A percentile compares a stretch with the other conserved stretches of the same genome.
Evolutionary conservation across 805 yeast genomes (phyloP).

Genomic region (Cyberlindnera japonica): DNA sequence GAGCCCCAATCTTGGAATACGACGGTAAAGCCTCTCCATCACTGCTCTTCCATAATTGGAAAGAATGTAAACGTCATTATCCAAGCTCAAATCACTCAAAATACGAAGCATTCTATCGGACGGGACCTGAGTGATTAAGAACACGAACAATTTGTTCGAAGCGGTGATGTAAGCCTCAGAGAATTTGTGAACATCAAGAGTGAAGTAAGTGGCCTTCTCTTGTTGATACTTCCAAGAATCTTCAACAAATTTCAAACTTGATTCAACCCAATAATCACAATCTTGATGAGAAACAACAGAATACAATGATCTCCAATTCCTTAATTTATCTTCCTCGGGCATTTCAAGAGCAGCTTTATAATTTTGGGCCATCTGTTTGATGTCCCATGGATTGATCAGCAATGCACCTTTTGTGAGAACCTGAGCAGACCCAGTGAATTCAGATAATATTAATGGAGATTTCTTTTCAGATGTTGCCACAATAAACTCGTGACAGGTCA

Average conservation of each 20-base stretch:
- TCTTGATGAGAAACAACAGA: constrained; percentile 62
- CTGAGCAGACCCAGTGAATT: constrained; percentile 91
- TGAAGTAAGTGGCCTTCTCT: constrained; percentile 35
- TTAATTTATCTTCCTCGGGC: constrained; percentile 51
- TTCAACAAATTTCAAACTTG: constrained; percentile 51
- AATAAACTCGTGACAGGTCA: constrained; percentile 92
- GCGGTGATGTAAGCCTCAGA: constrained; percentile 27
- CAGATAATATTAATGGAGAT: constrained; percentile 83
- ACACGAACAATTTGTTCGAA: constrained; percentile 43
- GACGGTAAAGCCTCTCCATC: constrained; percentile 63
- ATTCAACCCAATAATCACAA: constrained; percentile 68
- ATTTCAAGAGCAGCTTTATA: constrained; percentile 65
- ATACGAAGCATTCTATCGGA: constrained; percentile 56
- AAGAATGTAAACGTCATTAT: constrained; percentile 67
- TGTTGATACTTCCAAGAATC: constrained; percentile 48
- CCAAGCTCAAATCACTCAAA: constrained; percentile 50
- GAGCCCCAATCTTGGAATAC: constrained; percentile 69
- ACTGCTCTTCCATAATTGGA: constrained; percentile 62
- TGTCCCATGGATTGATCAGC: constrained; percentile 90
- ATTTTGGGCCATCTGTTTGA: constrained; percentile 56
- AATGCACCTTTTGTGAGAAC: constrained; percentile 68
- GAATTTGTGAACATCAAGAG: constrained; percentile 30
- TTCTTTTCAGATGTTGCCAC: constrained; percentile 66
- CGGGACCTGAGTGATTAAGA: constrained; percentile 49
- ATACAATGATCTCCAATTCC: constrained; percentile 60